Base-by-base conservation (phyloP, 805 yeast species). In the Ogataea trehalophila region DNA sequence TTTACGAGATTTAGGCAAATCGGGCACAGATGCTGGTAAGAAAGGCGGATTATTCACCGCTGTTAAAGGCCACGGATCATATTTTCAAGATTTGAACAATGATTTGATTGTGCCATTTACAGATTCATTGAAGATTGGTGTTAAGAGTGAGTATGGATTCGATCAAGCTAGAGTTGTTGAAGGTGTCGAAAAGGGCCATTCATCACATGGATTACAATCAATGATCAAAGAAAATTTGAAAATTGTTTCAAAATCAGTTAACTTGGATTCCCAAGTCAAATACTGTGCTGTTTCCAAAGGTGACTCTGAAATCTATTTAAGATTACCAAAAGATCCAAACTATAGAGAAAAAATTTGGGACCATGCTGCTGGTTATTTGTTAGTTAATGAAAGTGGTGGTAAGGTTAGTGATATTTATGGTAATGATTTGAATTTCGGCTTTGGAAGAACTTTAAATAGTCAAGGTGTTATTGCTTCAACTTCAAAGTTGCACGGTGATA, bases 301-400 rank as follows among this genome's bases (percentile, higher is more conserved):
- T 34, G 85, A 85, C 47, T 98, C 97, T 4, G 97, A 94, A 58
- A 77, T 94, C 14, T 94, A 95, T 59, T 72, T 94, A 51, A 82
- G 99, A 56, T 70, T 95, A 49, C 99, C 99, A 14, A 80, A 83
- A 41, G 81, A 76, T 54, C 73, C 80, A 44, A 68, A 77, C 3
- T 94, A 91, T 65, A 77, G 87, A 58, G 99, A 94, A 65, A 94
- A 94, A 68, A 90, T 94, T 50, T 94, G 99, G 98, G 99, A 94
- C 68, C 99, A 94, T 65, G 98, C 98, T 17, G 95, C 97, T 2
- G 99, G 99, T 4, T 85, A 86, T 59, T 74, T 92, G 14, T 75
- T 94, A 51, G 83, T 95, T 41, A 74, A 77, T 34, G 99, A 95
- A 66, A 86, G 95, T 57, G 97, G 97, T 39, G 99, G 99, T 6